Evolutionary conservation across 169 alveolate species (phyloP).

Genomic region (Plasmodium cynomolgi): DNA sequence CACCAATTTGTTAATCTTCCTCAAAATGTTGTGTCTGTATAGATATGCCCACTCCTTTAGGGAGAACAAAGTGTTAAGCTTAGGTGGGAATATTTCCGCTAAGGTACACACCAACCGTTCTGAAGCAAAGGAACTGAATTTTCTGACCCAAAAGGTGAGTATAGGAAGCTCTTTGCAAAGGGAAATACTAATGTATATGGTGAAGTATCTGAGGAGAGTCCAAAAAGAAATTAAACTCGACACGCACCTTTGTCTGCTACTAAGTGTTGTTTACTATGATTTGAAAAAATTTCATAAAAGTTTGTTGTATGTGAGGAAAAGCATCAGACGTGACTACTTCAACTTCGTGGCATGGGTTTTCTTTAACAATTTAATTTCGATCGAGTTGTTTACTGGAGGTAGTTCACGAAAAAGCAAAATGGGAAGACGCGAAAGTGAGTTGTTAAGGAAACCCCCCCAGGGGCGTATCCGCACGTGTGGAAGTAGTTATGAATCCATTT

Average conservation of each 20-base stretch:
- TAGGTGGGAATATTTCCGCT: not conserved
- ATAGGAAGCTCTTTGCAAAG: conserved; percentile 1
- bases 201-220: not conserved
- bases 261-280: conserved; percentile 28
- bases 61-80: not conserved
- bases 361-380: conserved; percentile 30
- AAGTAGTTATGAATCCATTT: not conserved
- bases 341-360: conserved; percentile 34
- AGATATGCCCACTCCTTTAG: conserved; percentile 11
- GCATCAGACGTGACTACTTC: conserved; percentile 48
- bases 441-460: not conserved
- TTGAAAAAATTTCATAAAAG: conserved; percentile 35
- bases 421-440: not conserved
- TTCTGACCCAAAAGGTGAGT: not conserved
- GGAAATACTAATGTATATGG: conserved; percentile 42
- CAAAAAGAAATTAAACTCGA: conserved; percentile 7
- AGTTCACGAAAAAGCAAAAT: not conserved
- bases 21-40: conserved; percentile 43
- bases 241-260: conserved; percentile 48
- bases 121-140: not conserved
- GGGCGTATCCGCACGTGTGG: not conserved
- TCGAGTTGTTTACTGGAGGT: conserved; percentile 11
- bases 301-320: conserved; percentile 16
- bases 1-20: conserved; percentile 3
- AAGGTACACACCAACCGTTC: not conserved